Conservation (phyloP, 352 stramenopile genomes). For the Thalassiosira sp. region DNA sequence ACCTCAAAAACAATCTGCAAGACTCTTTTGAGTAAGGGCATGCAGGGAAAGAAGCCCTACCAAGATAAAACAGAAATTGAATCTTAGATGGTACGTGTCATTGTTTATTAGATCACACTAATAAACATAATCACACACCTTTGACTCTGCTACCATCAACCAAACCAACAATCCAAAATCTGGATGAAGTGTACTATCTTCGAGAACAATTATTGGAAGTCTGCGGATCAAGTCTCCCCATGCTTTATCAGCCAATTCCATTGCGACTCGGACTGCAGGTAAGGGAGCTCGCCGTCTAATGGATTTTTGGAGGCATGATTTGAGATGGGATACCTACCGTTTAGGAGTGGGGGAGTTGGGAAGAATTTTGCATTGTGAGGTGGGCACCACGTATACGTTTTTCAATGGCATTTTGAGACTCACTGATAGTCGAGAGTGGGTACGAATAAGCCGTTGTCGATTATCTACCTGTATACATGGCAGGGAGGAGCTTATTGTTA, state of each 20-base stretch:
- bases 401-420: slow-evolving; percentile 13
- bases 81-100: background rate
- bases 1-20: slow-evolving; percentile 77
- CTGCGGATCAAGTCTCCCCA: slow-evolving; percentile 74
- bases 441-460: slow-evolving; percentile 44
- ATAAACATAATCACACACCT: slow-evolving; percentile 47
- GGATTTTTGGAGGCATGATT: slow-evolving; percentile 84
- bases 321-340: slow-evolving; percentile 52
- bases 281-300: slow-evolving; percentile 72
- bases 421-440: slow-evolving; percentile 64
- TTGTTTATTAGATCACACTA: background rate
- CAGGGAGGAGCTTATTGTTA: slow-evolving; percentile 48
- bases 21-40: slow-evolving; percentile 48
- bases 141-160: slow-evolving; percentile 79
- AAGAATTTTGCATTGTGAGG: background rate
- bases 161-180: slow-evolving; percentile 77
- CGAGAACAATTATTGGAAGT: slow-evolving; percentile 82
- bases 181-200: slow-evolving; percentile 82
- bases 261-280: slow-evolving; percentile 73
- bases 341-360: background rate
- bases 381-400: too few relatives aligned
- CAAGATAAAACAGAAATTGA: slow-evolving; percentile 1
- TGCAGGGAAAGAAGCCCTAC: slow-evolving; percentile 41
- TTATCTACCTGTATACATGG: slow-evolving; percentile 12
- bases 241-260: slow-evolving; percentile 75